Conservation (phyloP, 2,329 filamentous ascomycete genomes). For the Lasiodiplodia gonubiensis region DNA sequence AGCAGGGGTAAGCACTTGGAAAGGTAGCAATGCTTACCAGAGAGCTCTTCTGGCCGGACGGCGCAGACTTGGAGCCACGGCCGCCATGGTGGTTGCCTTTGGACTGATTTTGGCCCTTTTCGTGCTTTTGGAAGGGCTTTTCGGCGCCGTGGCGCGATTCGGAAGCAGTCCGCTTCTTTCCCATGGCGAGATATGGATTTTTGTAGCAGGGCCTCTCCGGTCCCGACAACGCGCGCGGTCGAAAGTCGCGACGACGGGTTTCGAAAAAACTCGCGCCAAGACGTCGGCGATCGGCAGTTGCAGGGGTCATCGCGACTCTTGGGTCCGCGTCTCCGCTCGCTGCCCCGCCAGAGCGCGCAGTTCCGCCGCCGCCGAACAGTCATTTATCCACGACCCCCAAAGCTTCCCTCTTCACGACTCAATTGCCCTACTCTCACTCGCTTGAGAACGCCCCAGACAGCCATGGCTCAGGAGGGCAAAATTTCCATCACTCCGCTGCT, state of each 20-base stretch:
- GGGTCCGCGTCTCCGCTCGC: neutral
- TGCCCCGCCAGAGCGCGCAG: slow-evolving; percentile 20
- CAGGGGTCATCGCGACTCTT: neutral
- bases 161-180: slow-evolving; percentile 44
- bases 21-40: slow-evolving; percentile 37
- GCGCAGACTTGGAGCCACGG: slow-evolving; percentile 50
- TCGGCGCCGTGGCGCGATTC: slow-evolving; percentile 33
- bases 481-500: slow-evolving; percentile 72
- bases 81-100: neutral
- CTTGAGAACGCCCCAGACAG: slow-evolving; percentile 30
- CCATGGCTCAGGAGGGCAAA: slow-evolving; percentile 37
- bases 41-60: slow-evolving; percentile 37
- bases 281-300: slow-evolving; percentile 15
- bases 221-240: slow-evolving; percentile 13
- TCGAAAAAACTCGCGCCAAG: slow-evolving; percentile 28
- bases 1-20: neutral
- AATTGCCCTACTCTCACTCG: neutral
- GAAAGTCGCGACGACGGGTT: slow-evolving; percentile 16
- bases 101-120: slow-evolving; percentile 18
- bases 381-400: neutral
- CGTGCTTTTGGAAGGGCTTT: slow-evolving; percentile 32
- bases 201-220: neutral
- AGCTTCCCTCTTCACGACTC: neutral
- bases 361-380: slow-evolving; percentile 19
- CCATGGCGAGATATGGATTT: slow-evolving; percentile 35